Percentiles rank a stretch among this genome's conserved stretches.
phyloP scores from a whole-genome alignment of 257 asterid genomes.

The Primulina huaijiensis region DNA sequence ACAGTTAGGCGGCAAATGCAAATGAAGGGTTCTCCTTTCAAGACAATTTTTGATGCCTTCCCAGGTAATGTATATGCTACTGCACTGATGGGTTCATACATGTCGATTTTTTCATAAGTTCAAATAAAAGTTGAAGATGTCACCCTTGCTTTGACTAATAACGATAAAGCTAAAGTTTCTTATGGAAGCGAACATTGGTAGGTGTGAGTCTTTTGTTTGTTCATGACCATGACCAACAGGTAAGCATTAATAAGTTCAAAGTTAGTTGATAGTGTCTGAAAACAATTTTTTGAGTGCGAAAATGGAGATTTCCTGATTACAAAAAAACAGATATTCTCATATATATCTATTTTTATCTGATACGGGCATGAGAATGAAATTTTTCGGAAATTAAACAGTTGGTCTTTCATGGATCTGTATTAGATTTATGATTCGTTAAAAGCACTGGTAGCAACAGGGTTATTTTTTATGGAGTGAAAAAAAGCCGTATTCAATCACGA shows the following conservation, averaged over 20 bases:
- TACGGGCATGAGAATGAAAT: background rate
- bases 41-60: conserved; percentile 70
- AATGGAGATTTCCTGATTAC: background rate
- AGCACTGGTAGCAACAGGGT: background rate
- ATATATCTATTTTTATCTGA: background rate
- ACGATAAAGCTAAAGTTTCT: background rate
- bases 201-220: background rate
- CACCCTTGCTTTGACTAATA: background rate
- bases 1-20: conserved; percentile 96
- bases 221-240: background rate
- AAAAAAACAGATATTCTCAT: no score
- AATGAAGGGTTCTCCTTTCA: conserved; percentile 86
- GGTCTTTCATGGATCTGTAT: background rate
- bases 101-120: background rate
- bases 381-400: background rate
- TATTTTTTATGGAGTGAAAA: background rate
- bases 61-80: conserved; percentile 51
- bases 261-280: background rate
- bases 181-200: background rate
- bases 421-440: background rate
- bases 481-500: background rate
- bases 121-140: background rate
- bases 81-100: conserved; percentile 1
- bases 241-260: no score
- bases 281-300: conserved; percentile 7